Conservation (phyloP, 148 eudicot species). For the Persicaria maculosa region DNA sequence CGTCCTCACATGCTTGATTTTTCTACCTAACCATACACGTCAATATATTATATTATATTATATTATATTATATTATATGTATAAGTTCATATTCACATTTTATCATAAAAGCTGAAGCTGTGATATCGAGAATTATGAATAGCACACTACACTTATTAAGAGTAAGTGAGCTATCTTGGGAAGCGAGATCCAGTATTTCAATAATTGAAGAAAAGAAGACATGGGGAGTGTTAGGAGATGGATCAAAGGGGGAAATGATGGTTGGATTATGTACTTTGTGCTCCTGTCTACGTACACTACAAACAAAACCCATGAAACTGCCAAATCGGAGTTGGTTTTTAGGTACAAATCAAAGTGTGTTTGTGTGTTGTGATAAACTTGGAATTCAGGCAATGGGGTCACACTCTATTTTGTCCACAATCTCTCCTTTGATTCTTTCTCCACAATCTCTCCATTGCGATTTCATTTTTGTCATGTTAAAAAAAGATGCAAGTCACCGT, state of each 20-base stretch:
- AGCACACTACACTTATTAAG: no score
- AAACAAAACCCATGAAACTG: background rate
- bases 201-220: background rate
- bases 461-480: no score
- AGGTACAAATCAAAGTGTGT: background rate
- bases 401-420: conserved; percentile 5
- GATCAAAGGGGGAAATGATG: background rate
- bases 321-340: background rate
- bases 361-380: conserved; percentile 1
- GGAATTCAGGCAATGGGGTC: conserved; percentile 8
- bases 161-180: no score
- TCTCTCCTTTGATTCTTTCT: conserved; percentile 2
- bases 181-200: no score
- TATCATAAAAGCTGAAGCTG: no score
- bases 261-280: conserved; percentile 7
- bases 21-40: no score
- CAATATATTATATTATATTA: no score
- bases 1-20: no score
- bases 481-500: background rate
- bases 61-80: no score
- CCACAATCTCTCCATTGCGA: background rate
- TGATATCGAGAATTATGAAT: no score
- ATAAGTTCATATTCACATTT: no score
- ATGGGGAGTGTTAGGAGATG: background rate
- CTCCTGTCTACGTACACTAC: background rate